These are phyloP conservation scores for Perilla frutescens DNA, from an alignment of 257 asterid species.

Conservation along the genomic window DNA sequence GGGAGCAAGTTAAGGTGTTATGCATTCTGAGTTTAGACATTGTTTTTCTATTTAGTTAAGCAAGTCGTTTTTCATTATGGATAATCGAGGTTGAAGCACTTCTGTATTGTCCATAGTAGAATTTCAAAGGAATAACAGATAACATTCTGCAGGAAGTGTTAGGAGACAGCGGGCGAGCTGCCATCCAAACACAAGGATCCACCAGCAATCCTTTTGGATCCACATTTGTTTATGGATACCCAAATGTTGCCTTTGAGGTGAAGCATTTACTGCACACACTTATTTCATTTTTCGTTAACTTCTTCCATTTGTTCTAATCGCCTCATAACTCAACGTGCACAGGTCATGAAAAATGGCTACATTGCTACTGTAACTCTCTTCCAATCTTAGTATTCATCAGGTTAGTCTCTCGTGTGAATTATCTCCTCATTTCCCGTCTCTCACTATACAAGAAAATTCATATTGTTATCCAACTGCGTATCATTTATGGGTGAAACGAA, in stretches of 20 bases:
- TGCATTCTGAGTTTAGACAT: background rate
- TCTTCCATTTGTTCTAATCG: constrained; percentile 10
- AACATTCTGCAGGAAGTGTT: constrained; percentile 62
- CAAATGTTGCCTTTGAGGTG: constrained; percentile 86
- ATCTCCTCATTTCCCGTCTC: background rate
- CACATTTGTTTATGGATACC: constrained; percentile 89
- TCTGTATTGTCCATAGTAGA: background rate
- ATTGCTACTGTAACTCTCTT: constrained; percentile 90
- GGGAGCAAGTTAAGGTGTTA: constrained; percentile 91
- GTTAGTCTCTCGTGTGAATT: constrained; percentile 23
- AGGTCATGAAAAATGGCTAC: constrained; percentile 90
- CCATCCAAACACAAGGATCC: constrained; percentile 91
- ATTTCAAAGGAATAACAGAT: constrained; percentile 19
- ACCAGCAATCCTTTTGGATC: constrained; percentile 88
- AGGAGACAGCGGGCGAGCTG: constrained; percentile 86
- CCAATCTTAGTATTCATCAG: constrained; percentile 54
- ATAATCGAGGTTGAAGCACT: background rate
- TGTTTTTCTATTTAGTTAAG: background rate
- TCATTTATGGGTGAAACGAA: no score
- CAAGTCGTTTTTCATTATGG: background rate
- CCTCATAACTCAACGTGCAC: constrained; percentile 31
- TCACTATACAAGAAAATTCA: no score
- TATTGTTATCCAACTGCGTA: no score
- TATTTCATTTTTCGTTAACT: background rate
- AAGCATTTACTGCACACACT: background rate